These are phyloP conservation scores for Ramularia collo-cygni DNA, from an alignment of 2,329 filamentous ascomycete genomes.

Conservation along the genomic window DNA sequence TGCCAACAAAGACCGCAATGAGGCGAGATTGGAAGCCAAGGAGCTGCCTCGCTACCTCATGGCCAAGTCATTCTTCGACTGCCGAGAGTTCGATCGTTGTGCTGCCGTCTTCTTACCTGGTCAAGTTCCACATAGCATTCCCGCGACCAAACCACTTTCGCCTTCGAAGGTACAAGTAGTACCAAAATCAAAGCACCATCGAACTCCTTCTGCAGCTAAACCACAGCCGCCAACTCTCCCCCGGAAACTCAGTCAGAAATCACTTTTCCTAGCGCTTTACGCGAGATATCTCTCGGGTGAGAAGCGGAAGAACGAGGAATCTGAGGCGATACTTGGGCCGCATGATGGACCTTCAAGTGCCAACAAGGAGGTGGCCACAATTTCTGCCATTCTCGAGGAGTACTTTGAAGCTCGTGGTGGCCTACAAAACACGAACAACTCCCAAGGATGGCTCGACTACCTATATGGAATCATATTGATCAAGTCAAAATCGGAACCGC, in stretches of 20 bases:
- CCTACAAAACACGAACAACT: constrained; percentile 25
- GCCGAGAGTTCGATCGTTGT: constrained; percentile 88
- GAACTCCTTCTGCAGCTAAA: constrained; percentile 23
- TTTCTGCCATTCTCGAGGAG: constrained; percentile 68
- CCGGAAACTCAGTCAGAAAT: constrained; percentile 69
- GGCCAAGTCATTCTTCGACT: constrained; percentile 92
- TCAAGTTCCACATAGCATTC: constrained; percentile 49
- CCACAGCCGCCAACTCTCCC: constrained; percentile 24
- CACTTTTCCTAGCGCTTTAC: constrained; percentile 85
- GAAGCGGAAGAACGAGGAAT: constrained; percentile 92
- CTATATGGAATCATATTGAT: constrained; percentile 84
- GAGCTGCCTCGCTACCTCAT: constrained; percentile 81
- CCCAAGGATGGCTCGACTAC: constrained; percentile 89
- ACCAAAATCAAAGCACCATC: constrained; percentile 6
- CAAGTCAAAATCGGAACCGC: constrained; percentile 81
- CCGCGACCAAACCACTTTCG: constrained; percentile 25
- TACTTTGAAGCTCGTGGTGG: constrained; percentile 65
- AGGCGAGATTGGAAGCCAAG: constrained; percentile 67
- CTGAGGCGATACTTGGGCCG: constrained; percentile 93
- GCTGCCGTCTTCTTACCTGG: constrained; percentile 70
- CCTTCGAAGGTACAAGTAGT: constrained; percentile 45
- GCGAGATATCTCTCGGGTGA: constrained; percentile 89
- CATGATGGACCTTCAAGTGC: constrained; percentile 76
- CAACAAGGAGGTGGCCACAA: constrained; percentile 75
- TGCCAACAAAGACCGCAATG: constrained; percentile 59